phyloP scores from a whole-genome alignment of 129 eudicot species.

The Artemisia argyi region DNA sequence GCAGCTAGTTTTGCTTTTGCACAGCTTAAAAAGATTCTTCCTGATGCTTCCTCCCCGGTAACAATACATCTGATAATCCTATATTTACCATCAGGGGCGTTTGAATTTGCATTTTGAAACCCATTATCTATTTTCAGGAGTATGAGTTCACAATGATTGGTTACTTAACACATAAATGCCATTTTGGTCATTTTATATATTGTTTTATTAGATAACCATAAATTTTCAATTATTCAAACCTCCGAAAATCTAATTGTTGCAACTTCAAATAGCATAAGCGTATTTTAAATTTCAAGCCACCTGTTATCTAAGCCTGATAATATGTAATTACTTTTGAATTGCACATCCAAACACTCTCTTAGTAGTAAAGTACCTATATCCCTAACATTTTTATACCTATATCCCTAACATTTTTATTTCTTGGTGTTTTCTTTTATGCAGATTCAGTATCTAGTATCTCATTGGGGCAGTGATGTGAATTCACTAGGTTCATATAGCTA shows the following conservation, averaged over 20 bases:
- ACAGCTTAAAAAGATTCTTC: constrained; percentile 78
- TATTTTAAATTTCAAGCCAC: no score
- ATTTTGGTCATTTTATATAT: no score
- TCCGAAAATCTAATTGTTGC: neutral
- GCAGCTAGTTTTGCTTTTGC: constrained; percentile 85
- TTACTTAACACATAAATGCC: no score
- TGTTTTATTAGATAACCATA: no score
- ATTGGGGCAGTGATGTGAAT: constrained; percentile 88
- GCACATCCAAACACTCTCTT: neutral
- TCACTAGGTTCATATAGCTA: constrained; percentile 93
- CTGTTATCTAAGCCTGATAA: no score
- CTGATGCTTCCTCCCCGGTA: constrained; percentile 87
- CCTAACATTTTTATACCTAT: neutral
- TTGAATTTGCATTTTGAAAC: neutral
- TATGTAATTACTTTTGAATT: neutral
- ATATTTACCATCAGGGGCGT: neutral
- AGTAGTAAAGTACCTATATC: neutral
- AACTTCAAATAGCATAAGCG: neutral
- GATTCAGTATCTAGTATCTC: constrained; percentile 87
- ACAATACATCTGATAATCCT: neutral
- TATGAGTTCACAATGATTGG: no score
- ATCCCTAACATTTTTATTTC: neutral
- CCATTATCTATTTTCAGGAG: neutral
- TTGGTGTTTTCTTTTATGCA: constrained; percentile 31
- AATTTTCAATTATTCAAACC: no score